These are phyloP conservation scores for Solanum paucissectum DNA, from an alignment of 257 asterid genomes.

Conservation along the genomic window DNA sequence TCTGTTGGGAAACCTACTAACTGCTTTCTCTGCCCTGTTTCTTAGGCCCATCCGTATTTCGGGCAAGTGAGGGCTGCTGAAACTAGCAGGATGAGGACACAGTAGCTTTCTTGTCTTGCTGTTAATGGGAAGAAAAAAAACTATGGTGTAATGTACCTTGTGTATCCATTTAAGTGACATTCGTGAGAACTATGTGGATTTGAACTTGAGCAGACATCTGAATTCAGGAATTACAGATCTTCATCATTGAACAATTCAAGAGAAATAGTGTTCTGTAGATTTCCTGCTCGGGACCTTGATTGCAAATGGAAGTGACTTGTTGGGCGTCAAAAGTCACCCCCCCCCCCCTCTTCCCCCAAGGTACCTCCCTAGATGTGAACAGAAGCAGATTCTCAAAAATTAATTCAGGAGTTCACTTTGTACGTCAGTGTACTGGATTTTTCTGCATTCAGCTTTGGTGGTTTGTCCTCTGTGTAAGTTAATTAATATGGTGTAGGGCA, in stretches of 20 bases:
- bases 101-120: background rate
- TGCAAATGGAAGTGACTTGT: background rate
- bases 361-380: background rate
- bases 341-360: background rate
- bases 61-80: slow-evolving; percentile 7
- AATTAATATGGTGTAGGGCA: background rate
- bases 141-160: background rate
- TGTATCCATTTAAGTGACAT: background rate
- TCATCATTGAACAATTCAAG: background rate
- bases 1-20: background rate
- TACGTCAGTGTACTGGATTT: background rate
- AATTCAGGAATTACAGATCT: background rate
- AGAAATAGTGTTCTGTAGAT: background rate
- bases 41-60: slow-evolving; percentile 5
- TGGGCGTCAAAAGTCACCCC: background rate
- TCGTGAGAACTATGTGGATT: background rate
- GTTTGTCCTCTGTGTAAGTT: background rate
- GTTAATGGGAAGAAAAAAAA: background rate
- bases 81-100: slow-evolving; percentile 5
- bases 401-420: background rate
- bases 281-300: background rate
- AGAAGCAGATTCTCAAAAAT: background rate
- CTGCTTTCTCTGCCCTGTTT: background rate
- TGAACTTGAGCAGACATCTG: background rate
- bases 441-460: background rate